These are phyloP conservation scores for Paracamarosporium sp. DNA, from an alignment of 2,329 filamentous ascomycete genomes.

Conservation along the genomic window DNA sequence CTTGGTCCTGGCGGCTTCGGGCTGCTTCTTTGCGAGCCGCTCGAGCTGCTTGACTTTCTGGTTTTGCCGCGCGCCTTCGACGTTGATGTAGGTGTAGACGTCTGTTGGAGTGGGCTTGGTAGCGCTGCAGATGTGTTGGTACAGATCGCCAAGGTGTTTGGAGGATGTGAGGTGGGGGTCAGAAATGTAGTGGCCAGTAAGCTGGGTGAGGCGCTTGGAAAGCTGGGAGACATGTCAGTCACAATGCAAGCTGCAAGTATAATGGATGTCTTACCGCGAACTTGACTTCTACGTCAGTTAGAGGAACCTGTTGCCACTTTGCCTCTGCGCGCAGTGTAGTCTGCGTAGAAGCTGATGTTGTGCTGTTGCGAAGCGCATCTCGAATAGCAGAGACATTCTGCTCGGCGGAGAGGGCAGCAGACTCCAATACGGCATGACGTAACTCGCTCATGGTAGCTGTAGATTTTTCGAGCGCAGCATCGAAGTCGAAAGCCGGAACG, in stretches of 20 bases:
- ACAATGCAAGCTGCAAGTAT: slow-evolving; percentile 11
- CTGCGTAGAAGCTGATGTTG: slow-evolving; percentile 11
- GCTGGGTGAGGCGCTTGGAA: slow-evolving; percentile 78
- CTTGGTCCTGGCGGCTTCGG: not conserved
- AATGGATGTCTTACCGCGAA: slow-evolving; percentile 39
- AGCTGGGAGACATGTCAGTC: slow-evolving; percentile 60
- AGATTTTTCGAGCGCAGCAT: not conserved
- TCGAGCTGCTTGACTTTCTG: slow-evolving; percentile 25
- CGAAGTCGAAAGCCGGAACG: not conserved
- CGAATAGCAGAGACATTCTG: slow-evolving; percentile 23
- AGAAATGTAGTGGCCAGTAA: slow-evolving; percentile 78
- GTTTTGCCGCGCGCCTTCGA: slow-evolving; percentile 21
- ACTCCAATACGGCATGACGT: slow-evolving; percentile 19
- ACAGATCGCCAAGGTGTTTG: slow-evolving; percentile 47
- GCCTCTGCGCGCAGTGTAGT: slow-evolving; percentile 4
- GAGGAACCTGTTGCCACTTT: slow-evolving; percentile 34
- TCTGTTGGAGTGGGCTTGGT: slow-evolving; percentile 56
- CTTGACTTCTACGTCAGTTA: slow-evolving; percentile 38
- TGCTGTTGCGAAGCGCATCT: slow-evolving; percentile 17
- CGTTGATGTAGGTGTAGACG: slow-evolving; percentile 66
- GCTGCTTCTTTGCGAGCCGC: slow-evolving; percentile 7
- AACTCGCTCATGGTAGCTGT: slow-evolving; percentile 9
- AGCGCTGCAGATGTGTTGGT: slow-evolving; percentile 41
- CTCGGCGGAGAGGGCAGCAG: slow-evolving; percentile 19
- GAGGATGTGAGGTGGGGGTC: slow-evolving; percentile 67